These are phyloP conservation scores for Colletotrichum viniferum DNA, from an alignment of 2,329 filamentous ascomycete genomes.

Conservation along the genomic window DNA sequence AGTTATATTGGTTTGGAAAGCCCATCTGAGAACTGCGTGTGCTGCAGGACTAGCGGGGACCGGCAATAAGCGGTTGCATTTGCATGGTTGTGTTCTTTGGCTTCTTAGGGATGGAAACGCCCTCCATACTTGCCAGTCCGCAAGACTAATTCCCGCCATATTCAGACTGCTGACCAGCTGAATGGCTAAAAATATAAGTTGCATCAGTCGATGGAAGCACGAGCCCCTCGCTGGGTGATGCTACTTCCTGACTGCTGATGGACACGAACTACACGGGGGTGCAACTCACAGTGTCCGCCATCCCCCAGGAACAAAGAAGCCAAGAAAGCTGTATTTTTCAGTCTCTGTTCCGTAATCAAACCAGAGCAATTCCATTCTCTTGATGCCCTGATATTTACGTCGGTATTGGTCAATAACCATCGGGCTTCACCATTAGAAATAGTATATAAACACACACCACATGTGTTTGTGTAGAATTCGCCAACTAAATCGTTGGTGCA, in stretches of 20 bases:
- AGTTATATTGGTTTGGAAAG: background rate
- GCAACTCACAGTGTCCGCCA: background rate
- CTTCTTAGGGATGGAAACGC: too few species aligned
- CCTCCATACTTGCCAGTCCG: too few species aligned
- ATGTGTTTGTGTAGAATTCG: background rate
- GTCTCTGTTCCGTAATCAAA: background rate
- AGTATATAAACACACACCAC: rapidly evolving
- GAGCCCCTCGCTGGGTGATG: background rate
- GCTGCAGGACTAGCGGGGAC: background rate
- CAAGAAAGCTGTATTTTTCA: background rate
- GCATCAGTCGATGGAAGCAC: rapidly evolving
- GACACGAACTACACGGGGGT: rapidly evolving
- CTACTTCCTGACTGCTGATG: background rate
- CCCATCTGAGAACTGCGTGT: background rate
- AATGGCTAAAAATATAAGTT: rapidly evolving
- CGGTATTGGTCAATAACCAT: background rate
- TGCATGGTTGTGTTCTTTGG: background rate
- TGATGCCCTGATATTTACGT: background rate
- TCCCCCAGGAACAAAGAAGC: background rate
- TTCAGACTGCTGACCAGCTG: background rate
- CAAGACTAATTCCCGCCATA: too few species aligned
- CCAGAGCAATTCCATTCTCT: too few species aligned
- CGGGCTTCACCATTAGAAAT: background rate
- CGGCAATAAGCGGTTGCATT: background rate
- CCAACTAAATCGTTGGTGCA: background rate